A percentile compares a stretch with the other conserved stretches of the same genome.
These are phyloP conservation scores for Pyricularia sp. DNA, from an alignment of 2,329 filamentous ascomycete genomes.

Conservation along the genomic window DNA sequence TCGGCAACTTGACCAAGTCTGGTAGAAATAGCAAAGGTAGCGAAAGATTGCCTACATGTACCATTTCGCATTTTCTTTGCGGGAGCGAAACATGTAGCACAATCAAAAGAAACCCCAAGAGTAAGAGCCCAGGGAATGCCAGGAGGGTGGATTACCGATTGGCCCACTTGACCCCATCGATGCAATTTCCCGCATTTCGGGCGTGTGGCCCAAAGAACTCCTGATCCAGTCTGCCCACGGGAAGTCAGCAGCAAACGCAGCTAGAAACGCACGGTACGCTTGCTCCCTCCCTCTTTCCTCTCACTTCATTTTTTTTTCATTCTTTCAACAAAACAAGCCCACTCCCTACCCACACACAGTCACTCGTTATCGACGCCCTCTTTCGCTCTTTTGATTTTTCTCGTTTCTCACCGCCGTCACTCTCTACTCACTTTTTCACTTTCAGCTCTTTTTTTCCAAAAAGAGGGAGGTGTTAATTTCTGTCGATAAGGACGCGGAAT, in stretches of 20 bases:
- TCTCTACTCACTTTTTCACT: not conserved
- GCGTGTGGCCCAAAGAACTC: not conserved
- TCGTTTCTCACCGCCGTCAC: not conserved
- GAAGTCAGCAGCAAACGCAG: not conserved
- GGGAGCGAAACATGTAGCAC: not conserved
- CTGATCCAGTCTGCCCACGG: slow-evolving; percentile 1
- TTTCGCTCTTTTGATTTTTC: not conserved
- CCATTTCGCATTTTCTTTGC: not conserved
- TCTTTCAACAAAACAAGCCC: slow-evolving; percentile 2
- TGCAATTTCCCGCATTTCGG: slow-evolving; percentile 3
- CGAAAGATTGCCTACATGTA: not conserved
- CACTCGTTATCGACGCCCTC: slow-evolving; percentile 4
- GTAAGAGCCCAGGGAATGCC: not conserved
- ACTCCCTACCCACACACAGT: not conserved
- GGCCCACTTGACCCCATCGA: not conserved
- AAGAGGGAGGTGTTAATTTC: not conserved
- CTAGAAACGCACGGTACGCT: not conserved
- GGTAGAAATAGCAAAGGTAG: not conserved
- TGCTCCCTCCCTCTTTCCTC: slow-evolving; percentile 3
- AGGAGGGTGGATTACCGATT: not conserved
- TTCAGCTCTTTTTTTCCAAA: not conserved
- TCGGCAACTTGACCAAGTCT: not conserved
- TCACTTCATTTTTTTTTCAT: not conserved
- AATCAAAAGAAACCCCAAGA: not conserved
- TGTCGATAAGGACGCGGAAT: slow-evolving; percentile 1